Evolutionary conservation across 1,139 yeast species (phyloP), one percentile per base, ranked within the genome.

Genomic region (Pichia sp.): DNA sequence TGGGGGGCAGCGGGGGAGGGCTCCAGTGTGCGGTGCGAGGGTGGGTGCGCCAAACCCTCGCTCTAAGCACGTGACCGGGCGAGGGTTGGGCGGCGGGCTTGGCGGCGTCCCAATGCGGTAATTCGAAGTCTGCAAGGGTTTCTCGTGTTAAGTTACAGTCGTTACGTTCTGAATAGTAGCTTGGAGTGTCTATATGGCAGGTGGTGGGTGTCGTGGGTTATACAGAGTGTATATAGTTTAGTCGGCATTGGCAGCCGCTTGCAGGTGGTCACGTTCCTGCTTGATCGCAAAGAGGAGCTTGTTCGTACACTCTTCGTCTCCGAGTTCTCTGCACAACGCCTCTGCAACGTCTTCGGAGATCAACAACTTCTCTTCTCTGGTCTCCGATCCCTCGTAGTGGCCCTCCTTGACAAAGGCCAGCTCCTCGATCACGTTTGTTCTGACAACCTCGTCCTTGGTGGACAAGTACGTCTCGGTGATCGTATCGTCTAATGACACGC

Each of bases 271-370:
- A 14, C 53, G 41, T 28, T 63, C 66, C 43, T 64, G 67, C 5
- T 47, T 37, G 31, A 62, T 45, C 3, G 66, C 67, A 32, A 49
- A 42, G 8, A 38, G 37, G 14, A 63, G 44, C 6, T 56, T 54
- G 17, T 52, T 50, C 7, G 53, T 46, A 27, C 57, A 40, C 5
- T 51, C 57, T 33, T 50, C 53, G 22, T 59, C 54, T 2, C 52
- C 56, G 31, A 63, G 54, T 1, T 49, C 49, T 20, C 51, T 30
- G 38, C 61, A 57, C 4, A 65, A 17, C 5, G 44, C 44, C 3
- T 45, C 45, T 7, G 56, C 55, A 3, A 57, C 53, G 37, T 59
- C 66, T 27, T 59, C 62, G 27, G 53, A 50, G 9, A 64, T 44
- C 14, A 64, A 42, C 27, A 62, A 31, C 21, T 41, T 46, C 37